Evolutionary conservation across 257 asterid species (phyloP).

Genomic region (Solanum piurae): DNA sequence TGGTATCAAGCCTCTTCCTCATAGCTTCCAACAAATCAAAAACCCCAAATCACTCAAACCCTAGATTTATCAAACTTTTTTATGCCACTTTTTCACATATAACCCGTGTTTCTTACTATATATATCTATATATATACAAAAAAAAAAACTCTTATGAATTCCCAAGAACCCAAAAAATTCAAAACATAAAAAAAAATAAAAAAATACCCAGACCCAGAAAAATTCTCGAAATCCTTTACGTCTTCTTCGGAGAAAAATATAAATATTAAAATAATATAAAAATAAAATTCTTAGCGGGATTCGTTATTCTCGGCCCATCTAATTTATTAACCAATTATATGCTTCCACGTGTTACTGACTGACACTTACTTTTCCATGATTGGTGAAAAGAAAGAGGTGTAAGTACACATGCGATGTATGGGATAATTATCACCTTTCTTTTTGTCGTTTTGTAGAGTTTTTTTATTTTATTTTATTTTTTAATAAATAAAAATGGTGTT

Average conservation of each 20-base stretch:
- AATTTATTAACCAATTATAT: background rate
- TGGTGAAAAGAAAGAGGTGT: background rate
- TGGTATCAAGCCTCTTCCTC: slow-evolving; percentile 77
- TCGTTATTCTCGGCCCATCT: background rate
- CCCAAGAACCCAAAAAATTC: background rate
- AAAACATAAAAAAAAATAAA: background rate
- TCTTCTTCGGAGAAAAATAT: background rate
- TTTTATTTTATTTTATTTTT: background rate
- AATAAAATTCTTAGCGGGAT: background rate
- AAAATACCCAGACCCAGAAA: background rate
- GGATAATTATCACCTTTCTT: background rate
- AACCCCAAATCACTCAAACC: slow-evolving; percentile 19
- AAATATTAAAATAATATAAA: background rate
- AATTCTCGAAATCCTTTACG: background rate
- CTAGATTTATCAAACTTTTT: slow-evolving; percentile 9
- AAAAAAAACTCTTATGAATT: background rate
- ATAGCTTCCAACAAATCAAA: slow-evolving; percentile 20
- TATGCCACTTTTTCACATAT: background rate
- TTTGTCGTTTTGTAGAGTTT: background rate
- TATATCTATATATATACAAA: background rate
- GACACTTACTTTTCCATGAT: background rate
- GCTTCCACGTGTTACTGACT: background rate
- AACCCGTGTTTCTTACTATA: background rate
- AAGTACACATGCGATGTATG: background rate
- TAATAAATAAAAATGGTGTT: background rate